Evolutionary conservation across 2,329 filamentous ascomycete species (phyloP), one percentile per base, ranked within the genome.

Genomic region (Trichoderma pleuroti): DNA sequence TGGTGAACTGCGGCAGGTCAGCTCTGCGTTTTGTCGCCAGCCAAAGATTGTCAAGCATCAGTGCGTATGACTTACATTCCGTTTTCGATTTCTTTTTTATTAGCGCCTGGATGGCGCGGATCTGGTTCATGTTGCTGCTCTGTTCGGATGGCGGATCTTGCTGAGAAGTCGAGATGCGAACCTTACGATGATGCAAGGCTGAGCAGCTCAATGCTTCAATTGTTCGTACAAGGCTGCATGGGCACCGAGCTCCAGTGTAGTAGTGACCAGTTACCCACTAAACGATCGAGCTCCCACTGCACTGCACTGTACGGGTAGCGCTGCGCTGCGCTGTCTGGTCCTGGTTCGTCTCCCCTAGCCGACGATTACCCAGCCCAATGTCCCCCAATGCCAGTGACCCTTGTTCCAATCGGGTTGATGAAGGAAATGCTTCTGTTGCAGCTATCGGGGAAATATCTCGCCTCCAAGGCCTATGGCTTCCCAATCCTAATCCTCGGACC

Each of bases 31-130:
- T 24, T 39, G 36, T 39, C 39, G 26, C 52, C 39, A 3, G 2
- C 6, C 6, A 2, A 42, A 24, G 34, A 30, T 16, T 70, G 63
- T 54, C 73, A 42, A 8, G 18, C 4, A 42, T 28, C 26, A 28
- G 5, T 46, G 24, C 11, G 18, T 12, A 28, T 36, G 21, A 86
- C 90, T 80, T 80, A 92, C 90, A 94, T 87, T 78, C 91, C 93
- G 80, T 93, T 91, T 81, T 98, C 94, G 73, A 99, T 92, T 82
- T 99, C 96, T 75, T 91, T 91, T 84, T 96, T 93, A 81, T 99
- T 72, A 99, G 91, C 80, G 91, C 90, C 80, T 97, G 93, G 72
- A 98, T 96, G 71, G 94, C 91, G 76, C 94, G 92, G 75, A 99
- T 96, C 75, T 93, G 91, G 80, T 99, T 98, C 96, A 99, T 99